Evolutionary conservation across 768 basidiomycete genomes (phyloP).

Genomic region (Russula vinacea): DNA sequence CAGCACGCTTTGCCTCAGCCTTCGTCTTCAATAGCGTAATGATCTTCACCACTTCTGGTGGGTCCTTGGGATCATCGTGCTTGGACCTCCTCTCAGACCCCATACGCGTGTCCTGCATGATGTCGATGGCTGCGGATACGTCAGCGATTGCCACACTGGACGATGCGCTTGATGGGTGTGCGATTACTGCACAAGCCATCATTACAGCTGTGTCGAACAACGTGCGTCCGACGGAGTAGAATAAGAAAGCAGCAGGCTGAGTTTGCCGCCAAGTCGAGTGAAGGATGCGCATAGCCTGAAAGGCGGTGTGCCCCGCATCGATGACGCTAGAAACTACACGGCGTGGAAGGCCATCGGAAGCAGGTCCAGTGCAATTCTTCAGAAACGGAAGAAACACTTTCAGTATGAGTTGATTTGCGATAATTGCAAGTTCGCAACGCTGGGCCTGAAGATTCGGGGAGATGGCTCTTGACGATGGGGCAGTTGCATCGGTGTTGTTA

Average conservation of each 20-base stretch:
- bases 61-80: conserved; percentile 39
- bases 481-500: conserved; percentile 35
- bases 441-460: conserved; percentile 47
- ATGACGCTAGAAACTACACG: conserved; percentile 58
- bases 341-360: conserved; percentile 39
- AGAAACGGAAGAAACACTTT: conserved; percentile 70
- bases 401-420: conserved; percentile 58
- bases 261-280: conserved; percentile 43
- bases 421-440: conserved; percentile 57
- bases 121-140: conserved; percentile 43
- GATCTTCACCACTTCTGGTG: conserved; percentile 34
- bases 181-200: conserved; percentile 60
- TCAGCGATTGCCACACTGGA: conserved; percentile 49
- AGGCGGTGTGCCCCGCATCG: conserved; percentile 62
- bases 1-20: conserved; percentile 39
- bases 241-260: conserved; percentile 49
- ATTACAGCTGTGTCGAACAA: conserved; percentile 66
- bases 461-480: conserved; percentile 28
- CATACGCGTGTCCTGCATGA: conserved; percentile 39
- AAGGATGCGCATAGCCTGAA: conserved; percentile 49
- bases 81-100: conserved; percentile 35
- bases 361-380: conserved; percentile 33
- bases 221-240: conserved; percentile 58
- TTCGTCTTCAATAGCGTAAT: conserved; percentile 32
- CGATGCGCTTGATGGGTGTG: conserved; percentile 48